A percentile compares a stretch with the other conserved stretches of the same genome.
phyloP scores from a whole-genome alignment of 495 filamentous ascomycete genomes.

The Xylaria nigripes region DNA sequence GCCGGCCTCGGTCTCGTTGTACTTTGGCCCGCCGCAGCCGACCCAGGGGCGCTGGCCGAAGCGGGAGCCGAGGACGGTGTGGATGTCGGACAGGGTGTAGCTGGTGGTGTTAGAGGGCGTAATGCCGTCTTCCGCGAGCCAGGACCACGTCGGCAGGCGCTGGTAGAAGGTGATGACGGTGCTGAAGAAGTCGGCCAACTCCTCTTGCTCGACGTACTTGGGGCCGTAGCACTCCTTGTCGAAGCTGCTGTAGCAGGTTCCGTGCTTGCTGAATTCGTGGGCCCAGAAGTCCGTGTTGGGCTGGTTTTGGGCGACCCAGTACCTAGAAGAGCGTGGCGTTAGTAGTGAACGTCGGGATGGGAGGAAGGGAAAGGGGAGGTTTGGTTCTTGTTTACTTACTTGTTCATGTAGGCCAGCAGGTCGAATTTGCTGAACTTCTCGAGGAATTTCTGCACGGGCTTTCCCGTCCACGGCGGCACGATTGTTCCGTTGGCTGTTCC shows the following conservation, averaged over 20 bases:
- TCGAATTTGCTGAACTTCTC: conserved; percentile 37
- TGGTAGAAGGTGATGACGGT: conserved; percentile 33
- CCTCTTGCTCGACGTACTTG: conserved; percentile 29
- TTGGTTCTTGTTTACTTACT: conserved; percentile 7
- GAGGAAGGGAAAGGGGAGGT: neutral
- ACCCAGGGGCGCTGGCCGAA: conserved; percentile 40
- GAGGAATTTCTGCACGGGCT: conserved; percentile 38
- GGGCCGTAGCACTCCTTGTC: conserved; percentile 43
- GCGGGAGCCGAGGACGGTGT: conserved; percentile 25
- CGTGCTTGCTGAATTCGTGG: conserved; percentile 51
- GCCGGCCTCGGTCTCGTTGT: conserved; percentile 41
- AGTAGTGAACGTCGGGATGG: neutral
- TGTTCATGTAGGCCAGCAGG: conserved; percentile 44
- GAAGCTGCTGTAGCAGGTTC: conserved; percentile 47
- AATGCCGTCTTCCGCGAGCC: conserved; percentile 32
- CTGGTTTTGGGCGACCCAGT: conserved; percentile 37
- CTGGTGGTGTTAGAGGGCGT: conserved; percentile 28
- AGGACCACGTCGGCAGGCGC: conserved; percentile 36
- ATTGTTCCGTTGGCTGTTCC: conserved; percentile 32
- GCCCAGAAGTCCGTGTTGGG: conserved; percentile 44
- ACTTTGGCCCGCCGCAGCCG: conserved; percentile 40
- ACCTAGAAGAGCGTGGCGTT: conserved; percentile 13
- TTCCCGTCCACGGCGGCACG: conserved; percentile 40
- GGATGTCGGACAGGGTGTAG: conserved; percentile 34
- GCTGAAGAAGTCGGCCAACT: conserved; percentile 43